Evolutionary conservation across 1,284 basidiomycete genomes (phyloP).

Genomic region (Laetiporus sulphureus): DNA sequence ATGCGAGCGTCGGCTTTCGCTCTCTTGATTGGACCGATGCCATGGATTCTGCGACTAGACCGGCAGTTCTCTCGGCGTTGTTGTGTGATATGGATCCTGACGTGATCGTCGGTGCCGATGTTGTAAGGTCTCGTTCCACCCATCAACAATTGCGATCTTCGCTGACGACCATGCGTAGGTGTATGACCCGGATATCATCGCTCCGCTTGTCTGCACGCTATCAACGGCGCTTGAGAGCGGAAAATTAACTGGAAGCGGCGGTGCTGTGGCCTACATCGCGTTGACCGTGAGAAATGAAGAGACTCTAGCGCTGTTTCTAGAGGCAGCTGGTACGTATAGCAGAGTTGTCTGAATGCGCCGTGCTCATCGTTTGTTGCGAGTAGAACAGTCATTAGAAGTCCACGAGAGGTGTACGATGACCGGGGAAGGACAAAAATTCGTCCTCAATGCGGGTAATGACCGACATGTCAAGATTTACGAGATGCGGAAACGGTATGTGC

Average conservation of each 20-base stretch:
- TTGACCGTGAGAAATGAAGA: constrained; percentile 46
- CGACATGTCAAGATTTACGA: constrained; percentile 1
- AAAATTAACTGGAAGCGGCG: constrained; percentile 11
- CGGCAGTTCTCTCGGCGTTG: constrained; percentile 20
- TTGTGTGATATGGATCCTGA: constrained; percentile 42
- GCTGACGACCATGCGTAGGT: constrained; percentile 35
- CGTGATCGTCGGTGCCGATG: constrained; percentile 63
- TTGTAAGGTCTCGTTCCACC: constrained; percentile 34
- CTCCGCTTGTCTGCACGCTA: constrained; percentile 48
- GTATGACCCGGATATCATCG: constrained; percentile 60
- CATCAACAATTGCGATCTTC: not conserved
- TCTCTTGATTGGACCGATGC: constrained; percentile 62
- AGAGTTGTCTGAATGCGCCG: no score
- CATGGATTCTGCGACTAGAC: constrained; percentile 24
- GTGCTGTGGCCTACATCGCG: constrained; percentile 42
- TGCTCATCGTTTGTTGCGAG: no score
- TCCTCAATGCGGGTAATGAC: not conserved
- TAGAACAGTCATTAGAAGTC: constrained; percentile 5
- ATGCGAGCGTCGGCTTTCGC: constrained; percentile 36
- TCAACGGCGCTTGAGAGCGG: constrained; percentile 35
- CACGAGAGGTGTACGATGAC: not conserved
- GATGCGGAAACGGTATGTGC: no score
- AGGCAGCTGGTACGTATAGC: constrained; percentile 31
- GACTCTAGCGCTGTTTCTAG: constrained; percentile 35
- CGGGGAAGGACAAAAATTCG: not conserved